phyloP scores from a whole-genome alignment of 805 yeast genomes.

The Starmerella bombi region DNA sequence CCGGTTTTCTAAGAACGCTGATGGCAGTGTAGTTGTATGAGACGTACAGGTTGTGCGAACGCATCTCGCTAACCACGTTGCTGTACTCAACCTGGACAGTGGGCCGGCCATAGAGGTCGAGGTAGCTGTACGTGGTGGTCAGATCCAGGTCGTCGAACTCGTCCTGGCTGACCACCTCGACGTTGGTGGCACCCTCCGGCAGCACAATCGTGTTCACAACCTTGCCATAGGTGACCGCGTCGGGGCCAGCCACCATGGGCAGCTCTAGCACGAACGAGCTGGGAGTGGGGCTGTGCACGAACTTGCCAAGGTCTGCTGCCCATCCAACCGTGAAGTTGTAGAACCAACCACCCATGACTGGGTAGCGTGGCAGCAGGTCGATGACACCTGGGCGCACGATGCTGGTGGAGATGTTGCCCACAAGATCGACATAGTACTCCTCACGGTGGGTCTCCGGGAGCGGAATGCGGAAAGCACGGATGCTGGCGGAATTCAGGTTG shows the following conservation, averaged over 20 bases:
- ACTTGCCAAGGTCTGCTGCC: conserved; percentile 47
- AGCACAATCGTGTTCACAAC: conserved; percentile 51
- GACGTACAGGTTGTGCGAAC: conserved; percentile 42
- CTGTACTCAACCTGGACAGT: conserved; percentile 47
- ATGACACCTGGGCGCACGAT: conserved; percentile 29
- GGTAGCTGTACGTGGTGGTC: conserved; percentile 29
- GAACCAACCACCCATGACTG: conserved; percentile 93
- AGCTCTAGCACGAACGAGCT: conserved; percentile 48
- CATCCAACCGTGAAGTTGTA: conserved; percentile 95
- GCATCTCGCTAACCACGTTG: conserved; percentile 58
- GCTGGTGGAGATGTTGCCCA: conserved; percentile 85
- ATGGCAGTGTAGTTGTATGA: conserved; percentile 46
- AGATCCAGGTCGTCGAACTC: background rate
- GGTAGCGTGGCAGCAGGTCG: conserved; percentile 72
- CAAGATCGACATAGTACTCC: conserved; percentile 72
- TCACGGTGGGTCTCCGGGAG: conserved; percentile 44
- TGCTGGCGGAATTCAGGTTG: conserved; percentile 42
- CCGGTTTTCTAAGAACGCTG: conserved; percentile 51
- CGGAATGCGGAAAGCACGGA: conserved; percentile 47
- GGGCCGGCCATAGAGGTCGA: conserved; percentile 72
- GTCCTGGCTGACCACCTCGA: conserved; percentile 42
- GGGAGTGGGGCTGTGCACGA: conserved; percentile 35
- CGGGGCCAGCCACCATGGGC: conserved; percentile 62
- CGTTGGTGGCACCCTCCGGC: conserved; percentile 72
- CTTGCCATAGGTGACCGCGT: conserved; percentile 46